Evolutionary conservation across 768 basidiomycete species (phyloP).

Genomic region (Candolleomyces aberdarensis): DNA sequence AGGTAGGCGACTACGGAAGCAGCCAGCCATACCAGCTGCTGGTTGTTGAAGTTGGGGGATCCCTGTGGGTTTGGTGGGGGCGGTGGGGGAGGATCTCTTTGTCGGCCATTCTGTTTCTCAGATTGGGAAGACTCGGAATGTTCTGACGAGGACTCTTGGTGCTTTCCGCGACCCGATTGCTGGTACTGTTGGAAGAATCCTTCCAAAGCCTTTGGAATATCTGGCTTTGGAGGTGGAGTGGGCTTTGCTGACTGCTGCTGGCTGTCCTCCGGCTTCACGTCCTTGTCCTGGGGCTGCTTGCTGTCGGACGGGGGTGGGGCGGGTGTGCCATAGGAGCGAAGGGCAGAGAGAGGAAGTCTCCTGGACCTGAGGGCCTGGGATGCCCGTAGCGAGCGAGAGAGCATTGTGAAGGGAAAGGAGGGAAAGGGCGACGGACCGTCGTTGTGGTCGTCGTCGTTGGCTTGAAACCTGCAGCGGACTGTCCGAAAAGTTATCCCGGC

Average conservation of each 20-base stretch:
- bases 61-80: constrained; percentile 17
- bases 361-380: constrained; percentile 42
- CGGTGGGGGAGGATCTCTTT: constrained; percentile 44
- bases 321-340: constrained; percentile 50
- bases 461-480: neutral
- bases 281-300: constrained; percentile 12
- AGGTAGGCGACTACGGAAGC: constrained; percentile 60
- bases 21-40: constrained; percentile 48
- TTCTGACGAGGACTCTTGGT: constrained; percentile 24
- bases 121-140: constrained; percentile 34
- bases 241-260: constrained; percentile 23
- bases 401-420: constrained; percentile 40
- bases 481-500: constrained; percentile 3
- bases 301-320: constrained; percentile 22
- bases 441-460: neutral
- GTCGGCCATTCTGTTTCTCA: constrained; percentile 24
- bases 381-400: constrained; percentile 60
- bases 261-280: constrained; percentile 12
- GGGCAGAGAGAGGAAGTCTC: constrained; percentile 29
- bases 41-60: constrained; percentile 57
- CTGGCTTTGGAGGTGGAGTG: constrained; percentile 32
- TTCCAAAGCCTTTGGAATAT: constrained; percentile 65
- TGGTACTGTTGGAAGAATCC: constrained; percentile 76
- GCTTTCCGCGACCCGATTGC: constrained; percentile 39
- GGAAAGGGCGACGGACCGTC: constrained; percentile 4